These are phyloP conservation scores for Suillus bovinus DNA, from an alignment of 768 basidiomycete genomes.

Conservation along the genomic window DNA sequence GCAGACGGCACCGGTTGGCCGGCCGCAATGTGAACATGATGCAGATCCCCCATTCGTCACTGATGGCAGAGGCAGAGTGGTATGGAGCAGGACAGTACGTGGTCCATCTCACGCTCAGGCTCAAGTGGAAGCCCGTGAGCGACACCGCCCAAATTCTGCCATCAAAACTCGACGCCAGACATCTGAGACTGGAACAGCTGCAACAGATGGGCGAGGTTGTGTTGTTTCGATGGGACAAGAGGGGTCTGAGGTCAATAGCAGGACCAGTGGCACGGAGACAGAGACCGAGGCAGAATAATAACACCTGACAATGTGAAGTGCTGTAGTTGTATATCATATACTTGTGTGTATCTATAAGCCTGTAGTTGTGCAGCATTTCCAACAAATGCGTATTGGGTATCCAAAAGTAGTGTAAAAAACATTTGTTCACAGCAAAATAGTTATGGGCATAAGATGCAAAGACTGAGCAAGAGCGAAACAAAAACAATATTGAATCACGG, in stretches of 20 bases:
- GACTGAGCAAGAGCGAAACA: no score
- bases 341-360: slow-evolving; percentile 1
- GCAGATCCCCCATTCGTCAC: slow-evolving; percentile 57
- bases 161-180: slow-evolving; percentile 20
- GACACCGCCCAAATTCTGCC: slow-evolving; percentile 23
- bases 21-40: slow-evolving; percentile 32
- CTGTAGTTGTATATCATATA: background rate
- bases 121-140: slow-evolving; percentile 21
- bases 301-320: background rate
- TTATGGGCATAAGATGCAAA: no score
- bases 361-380: background rate
- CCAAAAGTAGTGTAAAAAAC: background rate
- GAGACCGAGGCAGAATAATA: slow-evolving; percentile 15
- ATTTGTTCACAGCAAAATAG: background rate
- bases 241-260: slow-evolving; percentile 17
- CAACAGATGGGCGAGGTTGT: slow-evolving; percentile 19
- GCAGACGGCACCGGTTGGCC: slow-evolving; percentile 6
- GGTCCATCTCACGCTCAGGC: slow-evolving; percentile 20
- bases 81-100: slow-evolving; percentile 38
- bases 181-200: slow-evolving; percentile 10
- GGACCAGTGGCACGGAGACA: slow-evolving; percentile 18
- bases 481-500: slow-evolving; percentile 6
- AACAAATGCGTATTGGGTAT: background rate
- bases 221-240: slow-evolving; percentile 25
- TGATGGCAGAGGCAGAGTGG: slow-evolving; percentile 64